phyloP scores from a whole-genome alignment of 345 rosid species.

The Hypericum androsaemum region DNA sequence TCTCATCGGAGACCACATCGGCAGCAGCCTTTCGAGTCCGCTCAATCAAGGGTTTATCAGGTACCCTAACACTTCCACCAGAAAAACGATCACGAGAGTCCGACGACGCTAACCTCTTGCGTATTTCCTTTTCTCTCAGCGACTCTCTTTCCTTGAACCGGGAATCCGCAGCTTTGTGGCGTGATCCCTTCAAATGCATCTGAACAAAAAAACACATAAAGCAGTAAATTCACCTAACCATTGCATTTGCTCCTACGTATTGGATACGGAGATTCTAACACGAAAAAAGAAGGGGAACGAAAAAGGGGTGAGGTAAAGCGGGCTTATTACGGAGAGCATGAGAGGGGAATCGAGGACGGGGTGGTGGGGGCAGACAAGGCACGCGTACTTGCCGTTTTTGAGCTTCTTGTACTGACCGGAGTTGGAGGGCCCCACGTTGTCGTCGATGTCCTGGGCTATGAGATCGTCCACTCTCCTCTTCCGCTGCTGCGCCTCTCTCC shows the following conservation, averaged over 20 bases:
- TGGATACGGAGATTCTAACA: neutral
- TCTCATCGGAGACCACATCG: constrained; percentile 14
- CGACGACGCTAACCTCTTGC: constrained; percentile 29
- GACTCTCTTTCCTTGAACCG: constrained; percentile 27
- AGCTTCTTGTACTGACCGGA: constrained; percentile 27
- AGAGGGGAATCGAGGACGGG: constrained; percentile 42
- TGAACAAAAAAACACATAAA: constrained; percentile 10
- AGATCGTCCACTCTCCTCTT: constrained; percentile 37
- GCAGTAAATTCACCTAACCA: no score
- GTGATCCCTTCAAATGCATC: constrained; percentile 45
- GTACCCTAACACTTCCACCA: constrained; percentile 12
- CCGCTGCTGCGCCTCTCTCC: constrained; percentile 36
- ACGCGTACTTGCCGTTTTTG: constrained; percentile 31
- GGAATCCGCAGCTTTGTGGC: constrained; percentile 33
- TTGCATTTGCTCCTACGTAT: no score
- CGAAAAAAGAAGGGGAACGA: neutral
- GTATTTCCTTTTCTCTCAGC: constrained; percentile 18
- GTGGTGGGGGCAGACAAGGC: constrained; percentile 38
- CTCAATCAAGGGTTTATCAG: constrained; percentile 31
- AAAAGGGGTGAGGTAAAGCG: neutral
- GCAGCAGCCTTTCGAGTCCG: constrained; percentile 23
- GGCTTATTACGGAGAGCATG: constrained; percentile 32
- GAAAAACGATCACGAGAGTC: constrained; percentile 6
- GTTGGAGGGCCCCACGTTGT: neutral
- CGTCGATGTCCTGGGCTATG: neutral